Conservation (phyloP, 257 asterid genomes). For the Salvia rosmarinus region DNA sequence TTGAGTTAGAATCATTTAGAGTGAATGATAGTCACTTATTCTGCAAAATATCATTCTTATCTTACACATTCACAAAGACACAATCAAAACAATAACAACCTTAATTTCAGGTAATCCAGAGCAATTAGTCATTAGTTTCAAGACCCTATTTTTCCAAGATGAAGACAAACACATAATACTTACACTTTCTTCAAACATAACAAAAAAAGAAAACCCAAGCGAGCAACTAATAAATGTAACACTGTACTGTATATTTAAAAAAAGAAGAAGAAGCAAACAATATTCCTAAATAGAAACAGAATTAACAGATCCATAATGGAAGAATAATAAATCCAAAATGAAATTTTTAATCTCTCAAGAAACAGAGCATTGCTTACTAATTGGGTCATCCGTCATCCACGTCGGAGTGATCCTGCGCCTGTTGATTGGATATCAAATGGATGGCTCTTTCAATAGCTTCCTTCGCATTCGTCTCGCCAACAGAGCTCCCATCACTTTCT, state of each 20-base stretch:
- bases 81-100: background rate
- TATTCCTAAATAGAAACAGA: background rate
- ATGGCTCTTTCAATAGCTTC: slow-evolving; percentile 40
- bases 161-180: background rate
- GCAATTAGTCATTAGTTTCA: too few species aligned
- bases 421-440: slow-evolving; percentile 30
- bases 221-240: background rate
- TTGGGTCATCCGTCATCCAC: slow-evolving; percentile 28
- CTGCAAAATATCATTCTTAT: background rate
- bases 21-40: background rate
- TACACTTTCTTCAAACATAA: background rate
- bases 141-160: background rate
- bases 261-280: background rate
- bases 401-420: slow-evolving; percentile 26
- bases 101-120: background rate
- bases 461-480: slow-evolving; percentile 34
- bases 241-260: background rate
- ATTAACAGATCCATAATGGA: background rate
- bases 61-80: background rate
- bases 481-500: slow-evolving; percentile 37
- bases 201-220: background rate
- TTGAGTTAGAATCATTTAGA: too few species aligned
- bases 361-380: background rate
- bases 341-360: background rate
- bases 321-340: background rate